Evolutionary conservation across 306 rosid species (phyloP), one percentile per base, ranked within the genome.

Genomic region (Malus sieversii): DNA sequence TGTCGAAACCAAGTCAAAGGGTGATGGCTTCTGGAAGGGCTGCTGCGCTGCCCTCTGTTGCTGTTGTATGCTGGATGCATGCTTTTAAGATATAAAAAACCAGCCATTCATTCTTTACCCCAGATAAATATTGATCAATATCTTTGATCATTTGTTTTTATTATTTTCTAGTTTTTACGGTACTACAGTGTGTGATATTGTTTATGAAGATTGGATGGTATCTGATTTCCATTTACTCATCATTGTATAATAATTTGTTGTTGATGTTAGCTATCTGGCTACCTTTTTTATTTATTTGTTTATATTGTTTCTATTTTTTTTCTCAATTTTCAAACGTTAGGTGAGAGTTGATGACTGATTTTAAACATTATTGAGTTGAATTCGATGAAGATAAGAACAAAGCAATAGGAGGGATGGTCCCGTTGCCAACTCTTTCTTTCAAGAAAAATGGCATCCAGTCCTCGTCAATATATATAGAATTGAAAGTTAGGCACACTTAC

Each of bases 11-110:
- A 86, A 83, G 75, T 86, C 94, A 8, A 88, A 75, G 83, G 98
- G 98, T 42, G 98, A 87, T 22, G 98, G 98, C 66, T 90, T 92
- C 78, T 92, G 88, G 92, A 88, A 92, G 59, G 98, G 96, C 77
- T 90, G 96, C 82, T 87, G 86, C 80, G 97, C 96, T 66, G 93
- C 92, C 15, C 1, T 90, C 51, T 92, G 96, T 63, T 92, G 97
- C 74, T 92, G 97, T 48, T 92, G 97, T 63, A 76, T 55, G 38
- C 80, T 92, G 94, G 96, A 92, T 45, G 90, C 85, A 0, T 92
- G 97, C 85, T 90, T 83, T 81, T 92, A 55, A 19, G 25, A 55
- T 55, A 55, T 27, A 10, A 57, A 52, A n/a, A 27, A 25, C 29
- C 22, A 66, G 42, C 53, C 10, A 48, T 48, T n/a, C 25, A 51